Evolutionary conservation across 2,329 filamentous ascomycete species (phyloP).

Genomic region (Dothistroma septosporum): DNA sequence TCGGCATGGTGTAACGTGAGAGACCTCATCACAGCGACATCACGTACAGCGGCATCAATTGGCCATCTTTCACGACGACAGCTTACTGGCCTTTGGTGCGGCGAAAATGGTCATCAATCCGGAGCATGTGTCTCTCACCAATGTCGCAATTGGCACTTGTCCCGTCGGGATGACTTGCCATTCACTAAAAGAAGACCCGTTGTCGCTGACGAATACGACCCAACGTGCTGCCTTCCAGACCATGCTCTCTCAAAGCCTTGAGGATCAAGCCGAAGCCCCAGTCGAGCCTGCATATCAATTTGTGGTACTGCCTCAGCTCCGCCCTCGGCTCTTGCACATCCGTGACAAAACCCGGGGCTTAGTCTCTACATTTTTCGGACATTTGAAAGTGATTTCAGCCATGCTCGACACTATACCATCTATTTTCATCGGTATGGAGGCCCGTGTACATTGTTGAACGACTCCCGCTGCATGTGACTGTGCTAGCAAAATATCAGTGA

Average conservation of each 20-base stretch:
- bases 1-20: no score
- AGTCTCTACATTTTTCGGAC: no score
- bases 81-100: background rate
- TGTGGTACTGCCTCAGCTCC: slow-evolving; percentile 43
- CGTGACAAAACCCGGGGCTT: slow-evolving; percentile 40
- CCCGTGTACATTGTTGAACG: slow-evolving; percentile 49
- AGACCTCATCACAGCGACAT: no score
- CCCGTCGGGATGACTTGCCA: background rate
- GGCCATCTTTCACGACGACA: background rate
- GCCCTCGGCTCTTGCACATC: slow-evolving; percentile 40
- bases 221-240: slow-evolving; percentile 38
- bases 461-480: slow-evolving; percentile 48
- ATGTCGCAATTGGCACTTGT: background rate
- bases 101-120: background rate
- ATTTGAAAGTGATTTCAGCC: slow-evolving; percentile 43
- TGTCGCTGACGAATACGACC: slow-evolving; percentile 49
- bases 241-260: slow-evolving; percentile 32
- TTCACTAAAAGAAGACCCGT: no score
- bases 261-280: slow-evolving; percentile 42
- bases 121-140: background rate
- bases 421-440: slow-evolving; percentile 47
- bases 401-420: slow-evolving; percentile 44
- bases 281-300: slow-evolving; percentile 40
- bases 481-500: slow-evolving; percentile 43
- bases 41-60: background rate